Evolutionary conservation across 2,329 filamentous ascomycete species (phyloP), one percentile per base, ranked within the genome.

Genomic region (Coniochaeta sp.): DNA sequence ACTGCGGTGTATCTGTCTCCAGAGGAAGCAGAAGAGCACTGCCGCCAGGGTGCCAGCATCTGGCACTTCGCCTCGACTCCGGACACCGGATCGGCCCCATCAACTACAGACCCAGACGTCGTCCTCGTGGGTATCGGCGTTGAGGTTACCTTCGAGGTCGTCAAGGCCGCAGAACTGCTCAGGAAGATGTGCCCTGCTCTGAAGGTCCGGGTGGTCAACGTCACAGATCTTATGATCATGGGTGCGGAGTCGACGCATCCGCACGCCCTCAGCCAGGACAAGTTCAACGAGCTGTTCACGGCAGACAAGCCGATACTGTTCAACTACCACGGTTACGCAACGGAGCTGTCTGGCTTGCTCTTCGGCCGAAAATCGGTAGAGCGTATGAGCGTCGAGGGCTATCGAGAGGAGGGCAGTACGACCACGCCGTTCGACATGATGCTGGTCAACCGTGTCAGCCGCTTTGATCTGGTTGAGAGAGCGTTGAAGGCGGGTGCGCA

Each of bases 401-500:
- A 89, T 64, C 79, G 78, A 28, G 86, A 89, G 67, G 86, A 89
- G 69, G 86, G 85, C 0, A 84, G 77, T 58, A 89, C 86, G 0
- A 89, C 85, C 0, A 89, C 85, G 1, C 86, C 86, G 1, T 88
- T 89, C 65, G 83, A 88, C 66, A 89, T 89, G 86, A 85, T 88
- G 84, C 74, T 89, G 1, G 70, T 81, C 5, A 89, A 89, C 66
- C 66, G 74, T 22, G 82, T 86, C 1, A 85, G 79, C 19, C 74
- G 85, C 47, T 89, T 81, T 64, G 79, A 88, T 67, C 77, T 88
- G 22, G 83, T 82, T 0, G 75, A 79, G 62, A 71, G 78, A 12
- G 86, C 85, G 2, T 65, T 88, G 57, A 72, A 70, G 50, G 79
- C 77, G 1, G 84, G 72, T 0, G 74, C 78, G 1, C 72, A 71